Evolutionary conservation across 1,284 basidiomycete species (phyloP).

Genomic region (Papiliotrema nemorosa): DNA sequence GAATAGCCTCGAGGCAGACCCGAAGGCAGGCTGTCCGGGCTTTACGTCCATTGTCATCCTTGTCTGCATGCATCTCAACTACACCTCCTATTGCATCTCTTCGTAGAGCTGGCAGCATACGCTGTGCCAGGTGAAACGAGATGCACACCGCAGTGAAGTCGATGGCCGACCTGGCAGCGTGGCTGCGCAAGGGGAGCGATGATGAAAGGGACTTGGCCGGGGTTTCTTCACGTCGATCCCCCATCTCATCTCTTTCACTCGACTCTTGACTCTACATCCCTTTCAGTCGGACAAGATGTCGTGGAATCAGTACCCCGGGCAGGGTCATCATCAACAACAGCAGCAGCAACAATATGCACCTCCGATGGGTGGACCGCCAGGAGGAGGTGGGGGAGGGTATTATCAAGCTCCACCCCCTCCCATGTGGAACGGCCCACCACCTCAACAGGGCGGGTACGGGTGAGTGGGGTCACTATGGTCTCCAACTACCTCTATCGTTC

Average conservation of each 20-base stretch:
- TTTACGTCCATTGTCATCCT: background rate
- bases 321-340: constrained; percentile 7
- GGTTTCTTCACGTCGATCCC: background rate
- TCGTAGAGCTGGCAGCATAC: too few species aligned
- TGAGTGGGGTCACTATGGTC: background rate
- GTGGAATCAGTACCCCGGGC: constrained; percentile 10
- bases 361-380: too few species aligned
- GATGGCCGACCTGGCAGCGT: too few species aligned
- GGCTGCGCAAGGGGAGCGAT: too few species aligned
- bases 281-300: constrained; percentile 4
- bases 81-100: too few species aligned
- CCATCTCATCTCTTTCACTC: background rate
- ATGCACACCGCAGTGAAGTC: too few species aligned
- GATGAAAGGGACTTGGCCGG: too few species aligned
- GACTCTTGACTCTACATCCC: background rate
- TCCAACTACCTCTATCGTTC: background rate
- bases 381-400: background rate
- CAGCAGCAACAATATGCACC: background rate
- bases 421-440: background rate
- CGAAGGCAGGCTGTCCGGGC: background rate
- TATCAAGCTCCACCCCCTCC: background rate
- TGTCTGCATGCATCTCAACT: background rate
- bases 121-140: too few species aligned
- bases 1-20: background rate
- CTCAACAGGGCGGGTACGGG: constrained; percentile 1